phyloP scores from a whole-genome alignment of 306 rosid species.

The Vigna hirtella region DNA sequence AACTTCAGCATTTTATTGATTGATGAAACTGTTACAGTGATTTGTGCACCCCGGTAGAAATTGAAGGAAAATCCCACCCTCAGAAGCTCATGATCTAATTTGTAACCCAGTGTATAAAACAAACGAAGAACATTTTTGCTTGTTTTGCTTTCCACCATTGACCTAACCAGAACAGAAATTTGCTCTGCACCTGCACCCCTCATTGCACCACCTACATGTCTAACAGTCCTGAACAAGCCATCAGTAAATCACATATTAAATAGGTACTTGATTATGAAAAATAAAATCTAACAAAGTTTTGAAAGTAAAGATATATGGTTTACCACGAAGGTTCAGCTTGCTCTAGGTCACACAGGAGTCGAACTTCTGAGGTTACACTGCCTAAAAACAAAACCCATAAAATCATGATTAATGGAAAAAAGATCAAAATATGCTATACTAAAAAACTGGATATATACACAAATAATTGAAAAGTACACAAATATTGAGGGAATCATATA shows the following conservation, averaged over 20 bases:
- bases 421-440: not conserved
- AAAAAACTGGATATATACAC: not conserved
- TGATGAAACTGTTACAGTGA: constrained; percentile 80
- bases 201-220: constrained; percentile 90
- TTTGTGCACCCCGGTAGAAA: constrained; percentile 75
- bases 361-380: constrained; percentile 78
- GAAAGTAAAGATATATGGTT: constrained; percentile 9
- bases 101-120: constrained; percentile 87
- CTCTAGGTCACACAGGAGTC: constrained; percentile 88
- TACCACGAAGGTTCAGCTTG: constrained; percentile 88
- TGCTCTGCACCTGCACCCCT: constrained; percentile 99
- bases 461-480: constrained; percentile 3
- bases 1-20: constrained; percentile 90
- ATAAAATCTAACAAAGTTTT: constrained; percentile 19
- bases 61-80: constrained; percentile 87
- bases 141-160: constrained; percentile 88
- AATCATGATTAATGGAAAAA: constrained; percentile 31
- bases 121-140: constrained; percentile 87
- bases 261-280: constrained; percentile 10
- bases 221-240: constrained; percentile 69
- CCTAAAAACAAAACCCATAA: constrained; percentile 54
- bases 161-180: constrained; percentile 86
- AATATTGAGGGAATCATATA: constrained; percentile 1
- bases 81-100: constrained; percentile 85
- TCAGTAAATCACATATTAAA: constrained; percentile 26